phyloP scores from a whole-genome alignment of 192 early-diverging fungal genomes.

The Chytriomyces sp. region DNA sequence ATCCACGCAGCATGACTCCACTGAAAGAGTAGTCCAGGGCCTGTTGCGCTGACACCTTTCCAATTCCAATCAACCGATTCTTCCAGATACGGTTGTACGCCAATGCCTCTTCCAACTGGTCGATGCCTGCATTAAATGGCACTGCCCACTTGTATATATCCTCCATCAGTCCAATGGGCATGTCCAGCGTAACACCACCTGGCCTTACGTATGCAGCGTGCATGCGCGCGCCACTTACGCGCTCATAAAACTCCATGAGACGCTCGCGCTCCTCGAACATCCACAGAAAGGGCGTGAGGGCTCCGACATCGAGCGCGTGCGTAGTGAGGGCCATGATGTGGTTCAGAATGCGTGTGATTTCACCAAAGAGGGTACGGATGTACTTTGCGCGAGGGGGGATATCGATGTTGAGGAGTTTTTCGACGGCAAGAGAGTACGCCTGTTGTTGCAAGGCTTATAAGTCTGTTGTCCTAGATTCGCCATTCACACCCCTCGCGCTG shows the following conservation, averaged over 20 bases:
- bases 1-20: slow-evolving; percentile 93
- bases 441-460: slow-evolving; percentile 39
- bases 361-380: slow-evolving; percentile 95
- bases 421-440: slow-evolving; percentile 94
- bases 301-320: slow-evolving; percentile 97
- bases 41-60: slow-evolving; percentile 82
- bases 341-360: slow-evolving; percentile 96
- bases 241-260: slow-evolving; percentile 99
- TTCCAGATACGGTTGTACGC: slow-evolving; percentile 96
- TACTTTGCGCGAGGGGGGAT: slow-evolving; percentile 88
- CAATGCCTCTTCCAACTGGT: slow-evolving; percentile 94
- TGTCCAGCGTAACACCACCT: slow-evolving; percentile 90
- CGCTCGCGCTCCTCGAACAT: slow-evolving; percentile 99
- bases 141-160: slow-evolving; percentile 94
- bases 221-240: slow-evolving; percentile 96
- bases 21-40: slow-evolving; percentile 91
- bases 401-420: slow-evolving; percentile 98
- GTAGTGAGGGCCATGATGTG: slow-evolving; percentile 97
- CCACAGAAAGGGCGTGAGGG: slow-evolving; percentile 96
- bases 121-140: slow-evolving; percentile 83
- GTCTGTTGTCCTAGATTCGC: neutral
- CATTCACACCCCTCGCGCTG: neutral
- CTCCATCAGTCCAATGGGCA: slow-evolving; percentile 90
- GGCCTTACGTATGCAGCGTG: slow-evolving; percentile 96
- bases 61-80: slow-evolving; percentile 81